These are phyloP conservation scores for Bipolaris victoriae DNA, from an alignment of 2,329 filamentous ascomycete genomes.

Conservation along the genomic window DNA sequence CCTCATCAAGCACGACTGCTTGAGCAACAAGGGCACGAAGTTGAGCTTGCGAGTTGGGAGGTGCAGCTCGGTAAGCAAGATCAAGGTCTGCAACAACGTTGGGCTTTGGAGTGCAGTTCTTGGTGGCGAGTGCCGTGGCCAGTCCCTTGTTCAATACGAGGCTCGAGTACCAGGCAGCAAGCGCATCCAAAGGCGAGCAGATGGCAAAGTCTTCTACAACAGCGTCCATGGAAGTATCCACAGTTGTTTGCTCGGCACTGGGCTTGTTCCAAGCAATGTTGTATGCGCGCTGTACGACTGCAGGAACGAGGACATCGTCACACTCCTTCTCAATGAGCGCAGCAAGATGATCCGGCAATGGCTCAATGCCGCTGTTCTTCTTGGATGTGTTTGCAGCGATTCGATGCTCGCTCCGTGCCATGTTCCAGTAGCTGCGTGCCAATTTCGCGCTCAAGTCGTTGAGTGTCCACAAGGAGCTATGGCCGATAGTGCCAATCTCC, in stretches of 20 bases:
- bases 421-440: constrained; percentile 79
- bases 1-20: constrained; percentile 62
- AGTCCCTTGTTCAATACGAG: constrained; percentile 73
- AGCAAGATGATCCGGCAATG: constrained; percentile 77
- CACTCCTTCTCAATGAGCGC: constrained; percentile 78
- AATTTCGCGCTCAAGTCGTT: constrained; percentile 75
- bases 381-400: constrained; percentile 48
- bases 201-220: constrained; percentile 87
- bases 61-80: constrained; percentile 74
- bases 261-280: constrained; percentile 88
- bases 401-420: constrained; percentile 70
- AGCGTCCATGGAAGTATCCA: constrained; percentile 76
- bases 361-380: constrained; percentile 63
- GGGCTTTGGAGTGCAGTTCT: constrained; percentile 53
- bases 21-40: constrained; percentile 64
- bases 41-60: constrained; percentile 75
- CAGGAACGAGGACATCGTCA: constrained; percentile 78
- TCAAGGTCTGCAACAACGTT: constrained; percentile 63
- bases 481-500: constrained; percentile 71
- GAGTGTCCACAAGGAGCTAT: constrained; percentile 68
- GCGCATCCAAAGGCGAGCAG: constrained; percentile 83
- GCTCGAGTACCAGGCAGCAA: constrained; percentile 90
- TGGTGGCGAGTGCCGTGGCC: constrained; percentile 64
- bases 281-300: constrained; percentile 82
- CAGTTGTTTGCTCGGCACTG: constrained; percentile 69